A percentile compares a stretch with the other conserved stretches of the same genome.
Conservation (phyloP, 1,284 basidiomycete species). For the Trichosporon ovoides region DNA sequence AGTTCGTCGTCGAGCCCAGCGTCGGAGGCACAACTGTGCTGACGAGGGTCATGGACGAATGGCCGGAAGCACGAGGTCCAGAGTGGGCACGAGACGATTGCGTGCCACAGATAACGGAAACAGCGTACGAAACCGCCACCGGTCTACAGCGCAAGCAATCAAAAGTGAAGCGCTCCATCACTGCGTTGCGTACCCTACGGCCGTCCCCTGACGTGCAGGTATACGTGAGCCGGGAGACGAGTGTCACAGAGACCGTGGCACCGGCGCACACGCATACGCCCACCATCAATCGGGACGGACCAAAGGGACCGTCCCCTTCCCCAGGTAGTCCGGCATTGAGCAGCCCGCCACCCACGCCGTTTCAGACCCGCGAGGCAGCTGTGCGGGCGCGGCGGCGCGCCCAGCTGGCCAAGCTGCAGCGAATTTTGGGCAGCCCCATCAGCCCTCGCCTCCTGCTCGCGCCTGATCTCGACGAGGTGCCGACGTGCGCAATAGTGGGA, state of each 20-base stretch:
- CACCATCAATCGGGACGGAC: background rate
- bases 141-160: background rate
- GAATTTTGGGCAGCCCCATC: constrained; percentile 26
- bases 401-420: constrained; percentile 33
- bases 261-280: background rate
- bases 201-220: constrained; percentile 16
- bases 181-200: background rate
- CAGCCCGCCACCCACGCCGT: background rate
- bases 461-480: constrained; percentile 10
- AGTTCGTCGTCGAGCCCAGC: constrained; percentile 31
- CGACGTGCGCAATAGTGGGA: background rate
- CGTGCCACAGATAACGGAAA: constrained; percentile 15
- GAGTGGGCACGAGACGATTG: constrained; percentile 33
- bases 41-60: constrained; percentile 18
- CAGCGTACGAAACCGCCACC: background rate
- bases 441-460: constrained; percentile 16
- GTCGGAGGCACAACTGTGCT: constrained; percentile 16
- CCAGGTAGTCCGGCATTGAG: background rate
- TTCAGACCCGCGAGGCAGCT: constrained; percentile 17
- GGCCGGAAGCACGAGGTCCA: constrained; percentile 17
- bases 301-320: background rate
- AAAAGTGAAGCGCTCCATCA: constrained; percentile 1
- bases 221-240: constrained; percentile 26
- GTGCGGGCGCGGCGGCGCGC: constrained; percentile 20
- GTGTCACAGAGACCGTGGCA: constrained; percentile 24